Conservation (phyloP, 176 grass and related monocot species). For the Musa beccarii region DNA sequence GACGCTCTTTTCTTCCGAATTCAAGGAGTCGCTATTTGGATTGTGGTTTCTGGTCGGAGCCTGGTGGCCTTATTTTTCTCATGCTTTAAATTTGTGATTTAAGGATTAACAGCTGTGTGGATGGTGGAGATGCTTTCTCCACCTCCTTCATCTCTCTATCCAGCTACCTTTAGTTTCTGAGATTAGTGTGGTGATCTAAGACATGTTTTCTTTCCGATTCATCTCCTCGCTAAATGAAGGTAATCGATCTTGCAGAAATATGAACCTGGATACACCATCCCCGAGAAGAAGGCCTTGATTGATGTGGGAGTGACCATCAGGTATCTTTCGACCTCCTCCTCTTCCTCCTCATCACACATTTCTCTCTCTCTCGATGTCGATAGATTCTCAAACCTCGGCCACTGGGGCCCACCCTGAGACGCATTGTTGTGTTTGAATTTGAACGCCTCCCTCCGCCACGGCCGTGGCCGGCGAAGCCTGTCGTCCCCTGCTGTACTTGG, state of each 20-base stretch:
- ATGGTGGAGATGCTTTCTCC: not conserved
- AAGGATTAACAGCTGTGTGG: too few relatives aligned
- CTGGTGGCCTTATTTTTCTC: not conserved
- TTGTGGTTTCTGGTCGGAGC: not conserved
- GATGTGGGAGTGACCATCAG: constrained; percentile 3
- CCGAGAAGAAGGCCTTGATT: constrained; percentile 6
- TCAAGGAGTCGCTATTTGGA: not conserved
- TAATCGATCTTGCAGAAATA: constrained; percentile 7
- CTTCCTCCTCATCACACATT: too few relatives aligned
- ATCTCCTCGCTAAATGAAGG: not conserved
- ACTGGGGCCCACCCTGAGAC: too few relatives aligned
- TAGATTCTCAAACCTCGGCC: too few relatives aligned
- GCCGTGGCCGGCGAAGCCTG: too few relatives aligned
- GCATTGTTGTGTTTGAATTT: constrained; percentile 10
- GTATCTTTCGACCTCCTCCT: not conserved
- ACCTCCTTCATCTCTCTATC: not conserved
- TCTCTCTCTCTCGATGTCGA: not conserved
- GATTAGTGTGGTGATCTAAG: not conserved
- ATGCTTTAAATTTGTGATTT: too few relatives aligned
- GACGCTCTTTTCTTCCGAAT: too few relatives aligned
- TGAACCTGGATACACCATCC: constrained; percentile 8
- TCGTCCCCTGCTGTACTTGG: not conserved
- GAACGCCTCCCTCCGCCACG: not conserved
- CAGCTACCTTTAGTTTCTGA: not conserved
- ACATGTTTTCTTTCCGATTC: not conserved